Percentiles rank a stretch among this genome's conserved stretches.
Evolutionary conservation across 257 asterid genomes (phyloP).

Genomic region (Jacaranda copaia): DNA sequence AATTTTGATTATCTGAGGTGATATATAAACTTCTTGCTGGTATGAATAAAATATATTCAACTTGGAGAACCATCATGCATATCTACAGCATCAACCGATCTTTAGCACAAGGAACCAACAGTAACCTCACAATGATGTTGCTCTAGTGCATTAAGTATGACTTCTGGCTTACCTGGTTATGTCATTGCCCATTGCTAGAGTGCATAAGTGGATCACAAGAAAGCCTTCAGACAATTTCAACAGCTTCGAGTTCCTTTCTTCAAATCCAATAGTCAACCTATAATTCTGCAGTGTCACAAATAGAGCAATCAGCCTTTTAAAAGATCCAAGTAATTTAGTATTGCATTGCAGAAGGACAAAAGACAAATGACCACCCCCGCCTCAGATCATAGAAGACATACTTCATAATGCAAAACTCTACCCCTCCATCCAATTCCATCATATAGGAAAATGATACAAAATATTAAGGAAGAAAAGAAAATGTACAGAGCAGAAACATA

Average conservation of each 20-base stretch:
- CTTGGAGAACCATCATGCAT: background rate
- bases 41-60: background rate
- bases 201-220: background rate
- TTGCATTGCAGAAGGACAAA: constrained; percentile 1
- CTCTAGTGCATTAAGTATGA: constrained; percentile 1
- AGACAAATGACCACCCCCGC: background rate
- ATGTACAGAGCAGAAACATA: background rate
- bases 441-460: background rate
- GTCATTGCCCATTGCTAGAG: background rate
- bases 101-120: constrained; percentile 13
- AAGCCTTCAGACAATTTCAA: background rate
- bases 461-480: background rate
- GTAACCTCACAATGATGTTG: constrained; percentile 25
- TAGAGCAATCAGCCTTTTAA: constrained; percentile 20
- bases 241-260: constrained; percentile 6
- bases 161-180: constrained; percentile 16
- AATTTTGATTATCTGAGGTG: constrained; percentile 8
- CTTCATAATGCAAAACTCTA: background rate
- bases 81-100: background rate
- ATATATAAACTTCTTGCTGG: constrained; percentile 20
- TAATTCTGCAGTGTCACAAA: constrained; percentile 31
- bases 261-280: background rate
- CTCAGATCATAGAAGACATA: background rate
- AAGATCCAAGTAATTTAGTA: background rate
- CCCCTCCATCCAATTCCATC: background rate